Evolutionary conservation across 1,284 basidiomycete species (phyloP), one percentile per base, ranked within the genome.

Genomic region (Cystobasidiaceae sp.): DNA sequence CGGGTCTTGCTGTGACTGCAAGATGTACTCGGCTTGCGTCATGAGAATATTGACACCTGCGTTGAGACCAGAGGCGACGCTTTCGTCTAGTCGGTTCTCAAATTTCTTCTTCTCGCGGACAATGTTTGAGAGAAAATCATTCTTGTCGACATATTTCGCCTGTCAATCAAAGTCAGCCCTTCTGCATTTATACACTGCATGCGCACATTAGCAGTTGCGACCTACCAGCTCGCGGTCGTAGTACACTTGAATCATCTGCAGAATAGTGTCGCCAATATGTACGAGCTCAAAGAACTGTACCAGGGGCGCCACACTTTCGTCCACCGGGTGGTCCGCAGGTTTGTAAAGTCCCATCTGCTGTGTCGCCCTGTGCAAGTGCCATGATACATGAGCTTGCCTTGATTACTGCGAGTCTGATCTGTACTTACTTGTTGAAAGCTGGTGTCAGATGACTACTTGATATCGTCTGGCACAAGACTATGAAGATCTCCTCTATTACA

Each of bases 221-320:
- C 81, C 28, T 61, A 88, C 89, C 74, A 97, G 80, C 74, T 96
- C 93, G 75, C 93, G 93, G 74, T 97, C 93, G 74, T 93, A 98
- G 77, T 94, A 98, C 1, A 97, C 94, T 71, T 97, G 91, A 1
- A 96, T 85, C 86, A 98, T 96, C 28, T 88, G 90, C 78, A 93
- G 90, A 55, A 98, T 97, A 19, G 91, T 98, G 76, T 98, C 94
- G 0, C 92, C 96, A 17, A 97, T 82, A 78, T 98, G 94, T 0
- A 96, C 93, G 17, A 98, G 81, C 79, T 97, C 94, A 72, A 98
- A 97, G 78, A 98, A 98, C 77, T 97, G 93, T 46, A 97, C 80
- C 1, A 98, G 78, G 0, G 94, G 93, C 0, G 92, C 90, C 0
- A 97, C 92, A 64, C 84, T 85, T 27, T 83, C 84, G 17, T 84